A percentile compares a stretch with the other conserved stretches of the same genome.
phyloP scores from a whole-genome alignment of 2,329 filamentous ascomycete genomes.

The Colletotrichum musae region DNA sequence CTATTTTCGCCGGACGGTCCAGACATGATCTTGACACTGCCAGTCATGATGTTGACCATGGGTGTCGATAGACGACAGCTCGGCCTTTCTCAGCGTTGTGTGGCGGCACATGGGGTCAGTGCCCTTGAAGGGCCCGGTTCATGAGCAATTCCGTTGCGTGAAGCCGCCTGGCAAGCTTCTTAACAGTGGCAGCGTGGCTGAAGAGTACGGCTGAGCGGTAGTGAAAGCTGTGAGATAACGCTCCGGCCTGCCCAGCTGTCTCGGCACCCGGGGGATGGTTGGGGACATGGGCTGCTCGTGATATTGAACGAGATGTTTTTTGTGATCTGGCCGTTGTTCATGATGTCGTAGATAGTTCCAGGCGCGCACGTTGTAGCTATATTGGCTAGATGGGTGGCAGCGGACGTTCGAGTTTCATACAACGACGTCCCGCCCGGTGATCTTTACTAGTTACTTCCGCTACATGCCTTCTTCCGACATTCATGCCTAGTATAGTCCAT shows the following conservation, averaged over 20 bases:
- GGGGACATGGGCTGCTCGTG: constrained; percentile 76
- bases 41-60: constrained; percentile 76
- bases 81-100: constrained; percentile 78
- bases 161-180: constrained; percentile 77
- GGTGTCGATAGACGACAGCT: constrained; percentile 82
- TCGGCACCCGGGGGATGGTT: constrained; percentile 86
- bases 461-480: no score
- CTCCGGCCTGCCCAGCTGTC: constrained; percentile 72
- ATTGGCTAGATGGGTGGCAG: neutral
- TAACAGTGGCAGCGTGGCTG: constrained; percentile 79
- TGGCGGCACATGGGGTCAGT: constrained; percentile 82
- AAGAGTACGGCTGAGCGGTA: constrained; percentile 77
- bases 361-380: constrained; percentile 77
- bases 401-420: neutral
- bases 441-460: no score
- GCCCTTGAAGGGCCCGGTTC: constrained; percentile 76
- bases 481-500: no score
- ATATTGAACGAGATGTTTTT: constrained; percentile 81
- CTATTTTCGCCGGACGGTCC: constrained; percentile 70
- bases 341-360: constrained; percentile 79
- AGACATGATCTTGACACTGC: constrained; percentile 81
- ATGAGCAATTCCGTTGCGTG: constrained; percentile 87
- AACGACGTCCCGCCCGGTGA: no score
- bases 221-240: no score
- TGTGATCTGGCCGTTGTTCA: constrained; percentile 81